phyloP scores from a whole-genome alignment of 169 alveolate genomes.

The Prorocentrum cordatum region DNA sequence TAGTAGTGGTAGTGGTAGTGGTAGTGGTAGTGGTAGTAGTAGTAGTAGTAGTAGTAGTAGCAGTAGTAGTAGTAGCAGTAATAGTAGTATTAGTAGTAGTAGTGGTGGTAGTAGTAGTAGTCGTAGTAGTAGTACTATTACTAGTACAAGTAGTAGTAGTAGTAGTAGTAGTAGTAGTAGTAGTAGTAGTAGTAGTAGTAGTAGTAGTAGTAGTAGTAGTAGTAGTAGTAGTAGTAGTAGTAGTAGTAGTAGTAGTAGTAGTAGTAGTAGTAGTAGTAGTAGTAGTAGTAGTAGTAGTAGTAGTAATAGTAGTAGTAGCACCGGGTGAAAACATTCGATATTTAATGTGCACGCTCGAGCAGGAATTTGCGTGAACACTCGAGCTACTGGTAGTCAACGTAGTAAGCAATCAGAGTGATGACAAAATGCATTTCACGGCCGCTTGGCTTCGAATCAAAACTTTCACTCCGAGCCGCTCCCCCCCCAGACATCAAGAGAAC shows the following conservation, averaged over 20 bases:
- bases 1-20: background rate
- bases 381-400: no score
- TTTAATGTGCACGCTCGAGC: no score
- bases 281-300: background rate
- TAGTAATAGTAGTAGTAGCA: background rate
- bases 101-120: background rate
- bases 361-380: no score
- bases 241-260: background rate
- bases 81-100: background rate
- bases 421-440: no score
- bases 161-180: background rate
- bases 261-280: background rate
- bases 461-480: no score
- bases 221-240: background rate
- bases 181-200: background rate
- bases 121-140: background rate
- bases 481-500: no score
- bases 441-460: no score
- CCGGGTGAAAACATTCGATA: no score
- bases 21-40: background rate
- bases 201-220: background rate
- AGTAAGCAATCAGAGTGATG: no score
- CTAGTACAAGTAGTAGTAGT: background rate
- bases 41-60: background rate
- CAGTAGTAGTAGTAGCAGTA: background rate